Evolutionary conservation across 805 yeast genomes (phyloP).

Genomic region (Clavispora vitiphila): DNA sequence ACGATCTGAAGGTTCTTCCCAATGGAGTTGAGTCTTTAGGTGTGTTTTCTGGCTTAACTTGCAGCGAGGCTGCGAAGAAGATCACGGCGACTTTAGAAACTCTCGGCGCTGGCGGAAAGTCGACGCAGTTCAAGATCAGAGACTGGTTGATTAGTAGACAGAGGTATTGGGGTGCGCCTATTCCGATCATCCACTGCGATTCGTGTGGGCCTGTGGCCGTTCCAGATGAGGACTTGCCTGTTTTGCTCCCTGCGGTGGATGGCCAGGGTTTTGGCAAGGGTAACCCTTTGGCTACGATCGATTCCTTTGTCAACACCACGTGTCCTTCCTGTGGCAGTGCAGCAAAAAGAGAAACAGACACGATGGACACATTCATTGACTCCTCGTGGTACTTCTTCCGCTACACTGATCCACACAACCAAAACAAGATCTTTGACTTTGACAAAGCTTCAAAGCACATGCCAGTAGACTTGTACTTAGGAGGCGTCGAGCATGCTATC

Average conservation of each 20-base stretch:
- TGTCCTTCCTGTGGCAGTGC: constrained; percentile 78
- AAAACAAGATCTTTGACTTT: constrained; percentile 45
- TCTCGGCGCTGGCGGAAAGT: constrained; percentile 38
- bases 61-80: constrained; percentile 46
- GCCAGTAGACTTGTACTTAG: constrained; percentile 89
- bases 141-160: constrained; percentile 97
- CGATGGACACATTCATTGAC: constrained; percentile 98
- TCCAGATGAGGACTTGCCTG: constrained; percentile 84
- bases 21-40: constrained; percentile 28
- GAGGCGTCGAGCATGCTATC: constrained; percentile 97
- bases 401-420: constrained; percentile 69
- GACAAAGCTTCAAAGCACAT: constrained; percentile 46
- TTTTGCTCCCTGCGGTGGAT: constrained; percentile 60
- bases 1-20: constrained; percentile 21
- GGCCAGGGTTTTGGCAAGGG: constrained; percentile 63
- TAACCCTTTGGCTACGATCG: constrained; percentile 50
- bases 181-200: constrained; percentile 87
- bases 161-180: constrained; percentile 98
- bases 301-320: constrained; percentile 61
- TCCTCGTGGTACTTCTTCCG: constrained; percentile 95
- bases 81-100: constrained; percentile 41
- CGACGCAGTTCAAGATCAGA: constrained; percentile 60
- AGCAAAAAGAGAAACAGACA: constrained; percentile 90
- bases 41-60: constrained; percentile 43
- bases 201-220: constrained; percentile 89